These are phyloP conservation scores for Friedmanniomyces simplex DNA, from an alignment of 495 filamentous ascomycete genomes.

Conservation along the genomic window DNA sequence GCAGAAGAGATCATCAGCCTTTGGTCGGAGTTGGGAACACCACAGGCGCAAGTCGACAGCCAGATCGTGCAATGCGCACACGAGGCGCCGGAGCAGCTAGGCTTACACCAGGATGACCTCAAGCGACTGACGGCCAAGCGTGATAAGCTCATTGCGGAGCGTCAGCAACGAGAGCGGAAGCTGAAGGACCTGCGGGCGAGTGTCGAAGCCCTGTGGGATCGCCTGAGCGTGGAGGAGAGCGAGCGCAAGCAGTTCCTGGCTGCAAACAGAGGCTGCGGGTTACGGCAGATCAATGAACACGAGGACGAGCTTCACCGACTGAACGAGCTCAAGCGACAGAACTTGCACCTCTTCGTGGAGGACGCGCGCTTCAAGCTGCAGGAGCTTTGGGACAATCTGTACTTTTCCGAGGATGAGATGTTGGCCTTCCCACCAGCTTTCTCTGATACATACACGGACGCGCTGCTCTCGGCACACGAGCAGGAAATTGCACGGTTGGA, in stretches of 20 bases:
- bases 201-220: conserved; percentile 80
- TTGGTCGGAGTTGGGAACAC: conserved; percentile 89
- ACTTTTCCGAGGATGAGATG: conserved; percentile 96
- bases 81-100: conserved; percentile 84
- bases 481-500: conserved; percentile 76
- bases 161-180: conserved; percentile 70
- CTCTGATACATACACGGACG: conserved; percentile 80
- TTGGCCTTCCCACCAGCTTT: conserved; percentile 92
- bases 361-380: conserved; percentile 82
- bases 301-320: conserved; percentile 78
- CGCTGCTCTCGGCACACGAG: conserved; percentile 80
- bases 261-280: conserved; percentile 63
- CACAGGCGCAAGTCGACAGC: conserved; percentile 82
- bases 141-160: conserved; percentile 88
- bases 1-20: conserved; percentile 81
- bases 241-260: conserved; percentile 75
- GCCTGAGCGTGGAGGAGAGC: conserved; percentile 66
- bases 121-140: conserved; percentile 57
- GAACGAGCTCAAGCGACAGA: conserved; percentile 88
- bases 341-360: conserved; percentile 89
- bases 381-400: conserved; percentile 88
- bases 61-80: conserved; percentile 79
- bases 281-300: conserved; percentile 84
- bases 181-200: conserved; percentile 62
- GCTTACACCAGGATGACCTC: conserved; percentile 78